Conservation (phyloP, 306 rosid genomes). For the Morella rubra region DNA sequence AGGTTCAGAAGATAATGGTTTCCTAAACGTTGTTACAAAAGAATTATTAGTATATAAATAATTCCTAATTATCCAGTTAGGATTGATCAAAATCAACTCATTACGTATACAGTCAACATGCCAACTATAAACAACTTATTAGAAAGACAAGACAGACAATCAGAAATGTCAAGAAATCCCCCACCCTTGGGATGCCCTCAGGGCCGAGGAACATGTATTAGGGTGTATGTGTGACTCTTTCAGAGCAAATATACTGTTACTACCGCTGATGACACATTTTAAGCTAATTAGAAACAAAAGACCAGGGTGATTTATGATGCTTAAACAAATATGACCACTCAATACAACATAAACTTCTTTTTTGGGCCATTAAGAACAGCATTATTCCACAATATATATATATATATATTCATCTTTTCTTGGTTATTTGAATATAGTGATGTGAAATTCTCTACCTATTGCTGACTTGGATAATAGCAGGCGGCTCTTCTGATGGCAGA, state of each 20-base stretch:
- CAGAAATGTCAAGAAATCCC: too few species aligned
- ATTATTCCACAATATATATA: not conserved
- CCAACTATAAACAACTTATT: too few species aligned
- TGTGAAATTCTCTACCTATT: constrained; percentile 43
- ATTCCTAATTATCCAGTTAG: too few species aligned
- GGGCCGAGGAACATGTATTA: too few species aligned
- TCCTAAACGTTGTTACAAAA: not conserved
- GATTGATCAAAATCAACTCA: too few species aligned
- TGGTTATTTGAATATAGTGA: not conserved
- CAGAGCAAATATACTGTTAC: too few species aligned
- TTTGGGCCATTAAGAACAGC: not conserved
- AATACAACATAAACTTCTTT: not conserved
- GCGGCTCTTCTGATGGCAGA: constrained; percentile 61
- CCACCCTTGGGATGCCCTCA: too few species aligned
- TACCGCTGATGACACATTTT: too few species aligned
- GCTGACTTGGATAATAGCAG: constrained; percentile 45
- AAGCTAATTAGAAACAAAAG: not conserved
- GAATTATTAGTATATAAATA: too few species aligned
- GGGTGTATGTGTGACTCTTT: too few species aligned
- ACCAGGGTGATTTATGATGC: not conserved
- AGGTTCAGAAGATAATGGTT: not conserved
- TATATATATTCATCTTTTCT: not conserved
- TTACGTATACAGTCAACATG: too few species aligned
- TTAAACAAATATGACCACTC: not conserved
- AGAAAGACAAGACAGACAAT: too few species aligned